Conservation (phyloP, 2,329 filamentous ascomycete species). For the Myriangium duriaei region DNA sequence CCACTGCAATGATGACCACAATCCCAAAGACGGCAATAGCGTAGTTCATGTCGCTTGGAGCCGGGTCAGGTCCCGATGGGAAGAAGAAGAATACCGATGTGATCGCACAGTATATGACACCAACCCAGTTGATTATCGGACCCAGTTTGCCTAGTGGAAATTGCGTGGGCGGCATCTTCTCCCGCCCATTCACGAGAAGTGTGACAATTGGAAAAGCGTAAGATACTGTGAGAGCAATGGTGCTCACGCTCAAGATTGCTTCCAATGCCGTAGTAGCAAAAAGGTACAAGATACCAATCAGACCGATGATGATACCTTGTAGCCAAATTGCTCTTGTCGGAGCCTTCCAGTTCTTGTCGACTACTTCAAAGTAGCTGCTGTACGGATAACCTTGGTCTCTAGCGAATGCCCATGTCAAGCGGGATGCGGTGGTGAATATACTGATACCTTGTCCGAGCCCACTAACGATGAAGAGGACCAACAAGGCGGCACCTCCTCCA, state of each 20-base stretch:
- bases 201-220: slow-evolving; percentile 29
- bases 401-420: slow-evolving; percentile 31
- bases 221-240: slow-evolving; percentile 30
- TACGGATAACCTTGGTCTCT: slow-evolving; percentile 30
- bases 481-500: slow-evolving; percentile 18
- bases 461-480: slow-evolving; percentile 24
- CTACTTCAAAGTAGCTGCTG: slow-evolving; percentile 25
- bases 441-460: slow-evolving; percentile 22
- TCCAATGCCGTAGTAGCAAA: slow-evolving; percentile 30
- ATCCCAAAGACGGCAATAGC: slow-evolving; percentile 45
- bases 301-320: slow-evolving; percentile 35
- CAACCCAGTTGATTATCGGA: slow-evolving; percentile 26
- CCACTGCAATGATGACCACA: slow-evolving; percentile 39
- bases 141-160: slow-evolving; percentile 33
- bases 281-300: slow-evolving; percentile 39
- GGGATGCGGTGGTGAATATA: slow-evolving; percentile 27
- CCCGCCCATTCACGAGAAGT: slow-evolving; percentile 35
- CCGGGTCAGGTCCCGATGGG: slow-evolving; percentile 33
- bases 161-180: slow-evolving; percentile 35
- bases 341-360: slow-evolving; percentile 22
- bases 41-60: slow-evolving; percentile 43
- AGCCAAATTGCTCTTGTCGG: slow-evolving; percentile 21
- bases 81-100: slow-evolving; percentile 47
- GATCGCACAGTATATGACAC: slow-evolving; percentile 39
- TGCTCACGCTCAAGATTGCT: slow-evolving; percentile 30